phyloP scores from a whole-genome alignment of 192 early-diverging fungal species.

The Coemansia sp. region DNA sequence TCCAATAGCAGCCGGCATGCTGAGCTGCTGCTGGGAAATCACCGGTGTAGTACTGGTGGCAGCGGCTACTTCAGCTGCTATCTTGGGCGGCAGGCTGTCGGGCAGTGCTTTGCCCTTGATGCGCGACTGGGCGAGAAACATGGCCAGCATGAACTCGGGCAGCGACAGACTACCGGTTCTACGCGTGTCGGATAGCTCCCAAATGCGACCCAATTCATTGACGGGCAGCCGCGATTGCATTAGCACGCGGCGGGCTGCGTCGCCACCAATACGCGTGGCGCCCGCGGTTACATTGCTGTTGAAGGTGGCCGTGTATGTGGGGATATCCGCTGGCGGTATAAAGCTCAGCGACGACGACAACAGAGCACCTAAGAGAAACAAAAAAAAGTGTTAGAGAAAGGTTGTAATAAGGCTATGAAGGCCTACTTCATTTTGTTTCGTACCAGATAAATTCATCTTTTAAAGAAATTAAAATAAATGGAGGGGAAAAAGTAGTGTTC shows the following conservation, averaged over 20 bases:
- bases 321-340: slow-evolving; percentile 27
- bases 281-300: slow-evolving; percentile 13
- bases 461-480: too few species aligned
- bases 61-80: slow-evolving; percentile 47
- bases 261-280: slow-evolving; percentile 46
- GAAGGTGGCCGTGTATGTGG: slow-evolving; percentile 27
- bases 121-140: slow-evolving; percentile 63
- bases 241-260: slow-evolving; percentile 56
- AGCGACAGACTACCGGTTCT: slow-evolving; percentile 55
- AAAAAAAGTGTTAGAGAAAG: too few species aligned
- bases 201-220: slow-evolving; percentile 59
- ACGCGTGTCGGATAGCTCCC: slow-evolving; percentile 62
- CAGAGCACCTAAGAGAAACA: slow-evolving; percentile 13
- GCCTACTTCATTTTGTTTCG: too few species aligned
- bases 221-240: slow-evolving; percentile 58
- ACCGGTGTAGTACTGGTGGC: neutral
- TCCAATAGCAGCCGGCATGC: too few species aligned
- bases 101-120: slow-evolving; percentile 59
- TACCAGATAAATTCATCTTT: too few species aligned
- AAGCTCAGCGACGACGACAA: slow-evolving; percentile 23
- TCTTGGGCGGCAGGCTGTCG: slow-evolving; percentile 50
- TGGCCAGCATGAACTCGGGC: slow-evolving; percentile 66
- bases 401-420: too few species aligned
- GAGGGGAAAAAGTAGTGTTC: too few species aligned
- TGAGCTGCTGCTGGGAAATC: too few species aligned